Percentiles rank a stretch among this genome's conserved stretches.
phyloP scores from a whole-genome alignment of 352 stramenopile species.

The Halophytophthora batemanensis region DNA sequence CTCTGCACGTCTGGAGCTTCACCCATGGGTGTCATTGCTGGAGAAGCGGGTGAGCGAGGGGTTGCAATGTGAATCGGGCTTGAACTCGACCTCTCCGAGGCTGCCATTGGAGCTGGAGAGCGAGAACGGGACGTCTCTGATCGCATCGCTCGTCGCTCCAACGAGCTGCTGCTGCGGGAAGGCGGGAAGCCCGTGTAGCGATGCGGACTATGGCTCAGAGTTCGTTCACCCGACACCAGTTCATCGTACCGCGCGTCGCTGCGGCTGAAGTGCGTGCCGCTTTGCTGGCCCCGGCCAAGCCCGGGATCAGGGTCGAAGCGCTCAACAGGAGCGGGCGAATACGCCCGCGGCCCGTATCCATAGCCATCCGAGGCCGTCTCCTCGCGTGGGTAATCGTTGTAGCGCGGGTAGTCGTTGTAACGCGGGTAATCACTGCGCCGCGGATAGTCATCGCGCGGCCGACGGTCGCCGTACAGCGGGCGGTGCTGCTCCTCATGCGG shows the following conservation, averaged over 20 bases:
- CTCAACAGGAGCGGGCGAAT: no score
- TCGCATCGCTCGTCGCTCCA: conserved; percentile 3
- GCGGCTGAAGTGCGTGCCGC: conserved; percentile 24
- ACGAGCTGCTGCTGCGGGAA: conserved; percentile 5
- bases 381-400: no score
- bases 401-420: no score
- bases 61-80: no score
- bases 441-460: conserved; percentile 7
- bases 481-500: conserved; percentile 14
- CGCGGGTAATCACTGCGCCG: conserved; percentile 1
- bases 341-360: conserved; percentile 1
- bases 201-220: conserved; percentile 16
- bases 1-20: neutral
- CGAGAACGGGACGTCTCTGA: conserved; percentile 5
- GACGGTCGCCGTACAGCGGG: conserved; percentile 13
- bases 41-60: no score
- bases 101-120: neutral
- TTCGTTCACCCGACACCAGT: conserved; percentile 5
- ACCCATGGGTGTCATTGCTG: neutral
- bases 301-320: no score
- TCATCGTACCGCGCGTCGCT: conserved; percentile 30
- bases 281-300: neutral
- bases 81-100: neutral
- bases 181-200: conserved; percentile 4
- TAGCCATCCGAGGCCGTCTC: no score